These are phyloP conservation scores for Hamamelis virginiana DNA, from an alignment of 164 flowering plant species.

Conservation along the genomic window DNA sequence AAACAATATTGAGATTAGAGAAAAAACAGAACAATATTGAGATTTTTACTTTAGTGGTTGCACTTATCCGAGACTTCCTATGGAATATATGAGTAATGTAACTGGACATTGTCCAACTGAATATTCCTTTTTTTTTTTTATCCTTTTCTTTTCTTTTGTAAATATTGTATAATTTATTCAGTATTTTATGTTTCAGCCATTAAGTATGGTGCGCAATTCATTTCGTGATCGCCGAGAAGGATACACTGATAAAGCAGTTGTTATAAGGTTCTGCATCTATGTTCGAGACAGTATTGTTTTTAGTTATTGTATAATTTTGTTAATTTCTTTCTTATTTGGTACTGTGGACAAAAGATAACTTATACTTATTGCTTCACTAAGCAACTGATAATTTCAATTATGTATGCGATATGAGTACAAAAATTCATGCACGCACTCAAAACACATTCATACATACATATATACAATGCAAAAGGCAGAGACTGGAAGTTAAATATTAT, in stretches of 20 bases:
- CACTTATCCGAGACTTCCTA: neutral
- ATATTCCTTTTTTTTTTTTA: neutral
- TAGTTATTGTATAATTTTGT: neutral
- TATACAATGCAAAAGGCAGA: too few relatives aligned
- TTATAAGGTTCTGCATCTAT: conserved; percentile 54
- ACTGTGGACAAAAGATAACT: too few relatives aligned
- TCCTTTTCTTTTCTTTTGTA: neutral
- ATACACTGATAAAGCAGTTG: conserved; percentile 84
- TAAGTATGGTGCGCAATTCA: conserved; percentile 58
- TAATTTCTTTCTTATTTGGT: neutral
- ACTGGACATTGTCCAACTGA: neutral
- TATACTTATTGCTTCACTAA: too few relatives aligned
- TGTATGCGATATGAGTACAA: too few relatives aligned
- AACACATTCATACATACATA: too few relatives aligned
- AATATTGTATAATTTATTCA: conserved; percentile 6
- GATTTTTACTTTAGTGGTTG: too few relatives aligned
- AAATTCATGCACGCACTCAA: too few relatives aligned
- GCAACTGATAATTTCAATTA: too few relatives aligned
- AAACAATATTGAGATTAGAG: too few relatives aligned
- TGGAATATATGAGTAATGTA: neutral
- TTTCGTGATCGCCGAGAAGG: conserved; percentile 74
- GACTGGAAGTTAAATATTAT: too few relatives aligned
- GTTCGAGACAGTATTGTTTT: neutral
- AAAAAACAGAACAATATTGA: too few relatives aligned
- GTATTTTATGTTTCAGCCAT: conserved; percentile 52